These are phyloP conservation scores for Cornus controversa DNA, from an alignment of 148 eudicot species.

Conservation along the genomic window DNA sequence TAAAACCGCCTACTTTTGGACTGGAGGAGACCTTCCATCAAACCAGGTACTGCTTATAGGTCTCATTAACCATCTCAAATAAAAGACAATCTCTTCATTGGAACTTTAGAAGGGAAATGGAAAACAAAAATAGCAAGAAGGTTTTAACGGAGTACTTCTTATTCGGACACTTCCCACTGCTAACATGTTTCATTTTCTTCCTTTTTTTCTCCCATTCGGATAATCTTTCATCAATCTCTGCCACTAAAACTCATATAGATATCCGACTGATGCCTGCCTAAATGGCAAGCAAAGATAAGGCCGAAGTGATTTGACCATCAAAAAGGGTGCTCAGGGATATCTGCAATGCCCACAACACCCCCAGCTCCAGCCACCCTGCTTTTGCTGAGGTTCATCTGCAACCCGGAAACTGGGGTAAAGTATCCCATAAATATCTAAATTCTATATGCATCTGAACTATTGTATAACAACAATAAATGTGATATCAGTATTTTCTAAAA, in stretches of 20 bases:
- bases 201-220: neutral
- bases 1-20: constrained; percentile 4
- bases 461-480: neutral
- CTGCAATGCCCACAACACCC: constrained; percentile 26
- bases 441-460: constrained; percentile 16
- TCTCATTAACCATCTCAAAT: constrained; percentile 2
- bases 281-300: constrained; percentile 11
- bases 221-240: constrained; percentile 4
- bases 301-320: constrained; percentile 19
- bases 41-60: neutral
- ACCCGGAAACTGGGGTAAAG: constrained; percentile 33
- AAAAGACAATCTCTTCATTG: neutral
- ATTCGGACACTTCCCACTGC: constrained; percentile 8
- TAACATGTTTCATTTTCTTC: neutral
- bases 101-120: neutral
- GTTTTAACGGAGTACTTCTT: constrained; percentile 1
- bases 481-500: neutral
- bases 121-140: neutral
- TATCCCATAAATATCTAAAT: constrained; percentile 34
- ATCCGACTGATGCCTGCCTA: constrained; percentile 11
- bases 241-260: constrained; percentile 9
- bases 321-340: constrained; percentile 12
- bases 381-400: constrained; percentile 32
- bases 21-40: constrained; percentile 4
- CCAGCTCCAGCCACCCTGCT: constrained; percentile 42